These are phyloP conservation scores for Penicillium polonicum DNA, from an alignment of 2,329 filamentous ascomycete species.

Conservation along the genomic window DNA sequence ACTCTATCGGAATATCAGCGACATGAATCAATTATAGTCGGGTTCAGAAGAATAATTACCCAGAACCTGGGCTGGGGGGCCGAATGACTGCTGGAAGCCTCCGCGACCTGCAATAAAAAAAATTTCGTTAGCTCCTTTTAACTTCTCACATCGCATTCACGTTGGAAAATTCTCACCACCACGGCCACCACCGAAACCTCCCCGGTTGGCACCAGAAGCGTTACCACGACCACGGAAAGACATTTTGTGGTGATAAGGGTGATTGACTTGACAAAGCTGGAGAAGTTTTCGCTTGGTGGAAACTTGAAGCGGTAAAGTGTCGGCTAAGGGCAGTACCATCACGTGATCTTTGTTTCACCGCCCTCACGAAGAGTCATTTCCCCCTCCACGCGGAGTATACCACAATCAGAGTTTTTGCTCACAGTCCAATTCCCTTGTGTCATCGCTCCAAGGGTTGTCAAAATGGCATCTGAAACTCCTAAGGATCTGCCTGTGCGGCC, in stretches of 20 bases:
- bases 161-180: constrained; percentile 38
- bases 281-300: constrained; percentile 44
- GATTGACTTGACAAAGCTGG: constrained; percentile 29
- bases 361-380: constrained; percentile 27
- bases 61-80: constrained; percentile 61
- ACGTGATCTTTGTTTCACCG: constrained; percentile 37
- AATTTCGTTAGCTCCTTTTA: constrained; percentile 35
- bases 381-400: constrained; percentile 18
- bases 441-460: constrained; percentile 15
- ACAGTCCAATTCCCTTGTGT: constrained; percentile 25
- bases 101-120: constrained; percentile 55
- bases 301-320: constrained; percentile 47
- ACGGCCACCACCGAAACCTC: constrained; percentile 43
- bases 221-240: constrained; percentile 61
- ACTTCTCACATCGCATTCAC: constrained; percentile 2
- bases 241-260: constrained; percentile 49
- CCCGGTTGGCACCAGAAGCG: constrained; percentile 54
- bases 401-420: constrained; percentile 14
- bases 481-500: constrained; percentile 40
- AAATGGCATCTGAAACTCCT: constrained; percentile 37
- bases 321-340: constrained; percentile 37
- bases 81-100: constrained; percentile 61
- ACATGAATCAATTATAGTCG: constrained; percentile 7
- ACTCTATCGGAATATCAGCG: constrained; percentile 59
- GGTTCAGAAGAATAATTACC: constrained; percentile 41